Evolutionary conservation across 345 rosid species (phyloP).

Genomic region (Heritiera littoralis): DNA sequence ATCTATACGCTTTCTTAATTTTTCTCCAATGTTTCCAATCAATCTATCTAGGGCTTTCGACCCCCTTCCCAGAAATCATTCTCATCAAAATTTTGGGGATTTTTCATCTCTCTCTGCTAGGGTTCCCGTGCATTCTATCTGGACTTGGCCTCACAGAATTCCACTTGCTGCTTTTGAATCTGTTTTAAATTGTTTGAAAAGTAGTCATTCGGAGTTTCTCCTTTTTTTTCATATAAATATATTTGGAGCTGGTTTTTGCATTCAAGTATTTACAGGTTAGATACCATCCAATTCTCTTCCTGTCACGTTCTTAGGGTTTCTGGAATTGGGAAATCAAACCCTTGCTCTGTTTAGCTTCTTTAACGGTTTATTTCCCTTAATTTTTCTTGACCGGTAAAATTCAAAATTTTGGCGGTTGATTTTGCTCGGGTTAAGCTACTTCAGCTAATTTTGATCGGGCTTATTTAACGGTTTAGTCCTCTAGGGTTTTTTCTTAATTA

Average conservation of each 20-base stretch:
- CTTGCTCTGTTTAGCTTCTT: not conserved
- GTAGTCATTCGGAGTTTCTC: not conserved
- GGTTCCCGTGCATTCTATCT: not conserved
- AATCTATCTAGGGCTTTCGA: no score
- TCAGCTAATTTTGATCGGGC: not conserved
- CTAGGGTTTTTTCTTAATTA: not conserved
- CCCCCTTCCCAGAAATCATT: no score
- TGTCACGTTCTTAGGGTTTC: constrained; percentile 13
- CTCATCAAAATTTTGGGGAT: no score
- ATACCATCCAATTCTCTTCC: not conserved
- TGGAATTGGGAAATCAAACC: not conserved
- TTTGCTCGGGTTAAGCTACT: not conserved
- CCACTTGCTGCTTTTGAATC: not conserved
- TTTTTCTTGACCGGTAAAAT: not conserved
- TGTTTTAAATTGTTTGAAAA: not conserved
- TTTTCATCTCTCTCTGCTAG: not conserved
- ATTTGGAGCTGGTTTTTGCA: not conserved
- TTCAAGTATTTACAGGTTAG: not conserved
- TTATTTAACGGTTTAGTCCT: no score
- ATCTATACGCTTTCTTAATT: no score
- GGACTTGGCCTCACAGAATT: not conserved
- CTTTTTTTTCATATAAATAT: not conserved
- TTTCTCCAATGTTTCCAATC: no score
- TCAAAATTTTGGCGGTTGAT: constrained; percentile 7
- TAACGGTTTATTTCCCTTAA: not conserved